Percentiles rank a stretch among this genome's conserved stretches.
phyloP scores from a whole-genome alignment of 2,329 filamentous ascomycete genomes.

The Spiromastix sp. region DNA sequence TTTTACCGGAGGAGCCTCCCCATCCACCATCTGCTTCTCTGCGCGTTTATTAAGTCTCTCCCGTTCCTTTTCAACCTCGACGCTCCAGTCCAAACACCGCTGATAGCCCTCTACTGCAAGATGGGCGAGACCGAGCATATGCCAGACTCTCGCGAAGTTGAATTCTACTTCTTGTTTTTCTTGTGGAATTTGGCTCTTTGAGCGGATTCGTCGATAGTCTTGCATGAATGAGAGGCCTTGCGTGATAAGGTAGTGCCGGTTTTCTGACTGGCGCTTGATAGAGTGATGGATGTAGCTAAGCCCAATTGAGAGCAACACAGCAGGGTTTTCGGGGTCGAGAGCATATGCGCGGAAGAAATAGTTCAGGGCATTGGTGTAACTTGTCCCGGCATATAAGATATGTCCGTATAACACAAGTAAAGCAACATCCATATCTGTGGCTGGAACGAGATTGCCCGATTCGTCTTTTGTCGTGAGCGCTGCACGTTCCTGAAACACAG shows the following conservation, averaged over 20 bases:
- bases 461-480: slow-evolving; percentile 29
- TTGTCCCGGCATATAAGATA: slow-evolving; percentile 73
- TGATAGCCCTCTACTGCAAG: slow-evolving; percentile 66
- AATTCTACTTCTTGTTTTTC: slow-evolving; percentile 68
- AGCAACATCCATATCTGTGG: slow-evolving; percentile 58
- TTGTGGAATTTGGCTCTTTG: slow-evolving; percentile 29
- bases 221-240: slow-evolving; percentile 77
- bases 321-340: slow-evolving; percentile 63
- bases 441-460: slow-evolving; percentile 24
- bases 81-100: slow-evolving; percentile 42
- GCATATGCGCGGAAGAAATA: slow-evolving; percentile 74
- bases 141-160: slow-evolving; percentile 68
- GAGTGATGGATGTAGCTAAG: slow-evolving; percentile 81
- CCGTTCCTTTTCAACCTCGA: slow-evolving; percentile 30
- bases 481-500: slow-evolving; percentile 33
- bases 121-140: slow-evolving; percentile 61
- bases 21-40: slow-evolving; percentile 24
- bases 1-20: slow-evolving; percentile 9
- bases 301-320: slow-evolving; percentile 71
- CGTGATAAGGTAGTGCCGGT: slow-evolving; percentile 75
- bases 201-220: slow-evolving; percentile 57
- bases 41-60: slow-evolving; percentile 7
- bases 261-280: slow-evolving; percentile 80
- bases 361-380: slow-evolving; percentile 71
- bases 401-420: slow-evolving; percentile 84